These are phyloP conservation scores for Quaeritorhiza haematococci DNA, from an alignment of 371 early-diverging fungal species.

Conservation along the genomic window DNA sequence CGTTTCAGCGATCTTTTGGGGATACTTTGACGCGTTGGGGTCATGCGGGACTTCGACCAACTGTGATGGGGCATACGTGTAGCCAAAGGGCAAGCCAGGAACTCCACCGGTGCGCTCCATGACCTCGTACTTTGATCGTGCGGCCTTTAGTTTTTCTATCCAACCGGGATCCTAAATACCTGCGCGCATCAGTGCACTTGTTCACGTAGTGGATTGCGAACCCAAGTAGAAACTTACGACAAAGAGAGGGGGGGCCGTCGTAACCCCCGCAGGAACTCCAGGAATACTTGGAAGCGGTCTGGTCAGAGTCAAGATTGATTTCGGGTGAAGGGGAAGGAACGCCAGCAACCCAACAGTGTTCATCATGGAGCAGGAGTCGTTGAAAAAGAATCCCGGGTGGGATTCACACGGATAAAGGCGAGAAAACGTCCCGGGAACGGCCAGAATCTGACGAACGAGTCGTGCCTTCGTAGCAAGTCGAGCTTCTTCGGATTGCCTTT, in stretches of 20 bases:
- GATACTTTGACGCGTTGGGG: too few relatives aligned
- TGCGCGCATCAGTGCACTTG: too few relatives aligned
- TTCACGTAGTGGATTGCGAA: too few relatives aligned
- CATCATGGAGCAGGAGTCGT: slow-evolving; percentile 33
- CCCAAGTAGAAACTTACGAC: slow-evolving; percentile 20
- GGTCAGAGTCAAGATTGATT: slow-evolving; percentile 39
- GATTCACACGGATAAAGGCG: slow-evolving; percentile 33
- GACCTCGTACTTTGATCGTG: slow-evolving; percentile 32
- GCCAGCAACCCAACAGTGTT: slow-evolving; percentile 38
- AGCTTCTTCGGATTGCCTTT: slow-evolving; percentile 29
- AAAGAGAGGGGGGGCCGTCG: slow-evolving; percentile 45
- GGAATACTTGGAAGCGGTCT: slow-evolving; percentile 43
- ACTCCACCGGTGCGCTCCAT: slow-evolving; percentile 40
- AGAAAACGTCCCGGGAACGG: slow-evolving; percentile 40
- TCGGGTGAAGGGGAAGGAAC: slow-evolving; percentile 41
- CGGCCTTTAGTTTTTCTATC: slow-evolving; percentile 32
- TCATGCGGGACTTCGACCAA: too few relatives aligned
- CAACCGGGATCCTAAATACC: slow-evolving; percentile 32
- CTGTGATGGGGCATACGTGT: slow-evolving; percentile 33
- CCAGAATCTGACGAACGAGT: slow-evolving; percentile 34
- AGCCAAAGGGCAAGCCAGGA: slow-evolving; percentile 40
- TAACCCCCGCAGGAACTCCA: slow-evolving; percentile 40
- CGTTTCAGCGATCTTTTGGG: too few relatives aligned
- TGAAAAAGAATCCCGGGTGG: slow-evolving; percentile 44
- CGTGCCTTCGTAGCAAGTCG: slow-evolving; percentile 36